Base-by-base conservation (phyloP, 1,139 yeast genomes). In the Kodamaea alishanica region DNA sequence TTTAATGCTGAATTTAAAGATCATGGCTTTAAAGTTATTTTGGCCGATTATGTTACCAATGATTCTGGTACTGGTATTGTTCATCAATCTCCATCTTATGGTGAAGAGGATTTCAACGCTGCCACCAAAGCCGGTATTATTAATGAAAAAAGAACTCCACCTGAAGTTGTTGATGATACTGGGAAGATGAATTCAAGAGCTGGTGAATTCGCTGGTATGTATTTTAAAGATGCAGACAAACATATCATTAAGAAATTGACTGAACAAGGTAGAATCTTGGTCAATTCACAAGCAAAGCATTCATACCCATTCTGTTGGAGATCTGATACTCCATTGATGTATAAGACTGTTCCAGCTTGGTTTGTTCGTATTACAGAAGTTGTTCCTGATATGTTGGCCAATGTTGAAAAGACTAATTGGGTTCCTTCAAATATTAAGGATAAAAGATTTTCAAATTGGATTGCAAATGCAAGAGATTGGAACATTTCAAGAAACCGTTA, bases 251-350 rank as follows among this genome's bases (percentile, higher is more conserved):
- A 89, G 67, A 68, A 74, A 50, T 75, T 92, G 60, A 86, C 94
- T 46, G 88, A 80, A 42, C 65, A 73, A 32, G 97, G 95, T 38
- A 78, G 84, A 53, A 53, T 94, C 33, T 71, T 92, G 52, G 78
- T 82, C 35, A 84, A 81, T 45, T 73, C 88, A 34, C 97, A 92
- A 72, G 73, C 92, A 48, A 81, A 82, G 71, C 99, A 92, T 76
- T 84, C 95, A 64, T 92, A 92, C 65, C 98, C 99, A 55, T 92
- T 92, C 83, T 92, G 99, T 72, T 92, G 99, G 99, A 84, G 99
- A 77, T 90, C 97, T 3, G 98, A 92, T 61, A 94, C 99, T 30
- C 99, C 99, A 37, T 79, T 92, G 63, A 67, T 92, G 52, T 94
- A 92, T 73, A 83, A 95, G 71, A 82, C 96, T 34, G 97, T 92